phyloP scores from a whole-genome alignment of 257 asterid genomes.

The Solanum ossicruentum region DNA sequence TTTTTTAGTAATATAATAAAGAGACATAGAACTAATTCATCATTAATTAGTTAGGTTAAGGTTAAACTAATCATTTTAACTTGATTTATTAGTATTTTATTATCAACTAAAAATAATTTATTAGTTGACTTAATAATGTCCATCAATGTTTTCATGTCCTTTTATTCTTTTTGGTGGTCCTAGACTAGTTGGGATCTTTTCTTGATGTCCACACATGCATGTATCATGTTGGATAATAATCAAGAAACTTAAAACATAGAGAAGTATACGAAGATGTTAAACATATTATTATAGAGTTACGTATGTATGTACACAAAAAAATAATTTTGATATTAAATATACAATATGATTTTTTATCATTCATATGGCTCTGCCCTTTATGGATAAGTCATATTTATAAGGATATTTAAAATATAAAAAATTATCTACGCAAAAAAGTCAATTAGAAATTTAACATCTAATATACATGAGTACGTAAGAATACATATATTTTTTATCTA shows the following conservation, averaged over 20 bases:
- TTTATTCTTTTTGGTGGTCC: not conserved
- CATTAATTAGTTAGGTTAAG: not conserved
- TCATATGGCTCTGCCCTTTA: not conserved
- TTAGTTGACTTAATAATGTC: not conserved
- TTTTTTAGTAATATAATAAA: not conserved
- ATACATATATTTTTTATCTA: not conserved
- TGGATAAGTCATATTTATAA: not conserved
- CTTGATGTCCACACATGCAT: not conserved
- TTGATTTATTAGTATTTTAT: not conserved
- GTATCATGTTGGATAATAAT: not conserved
- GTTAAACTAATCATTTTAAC: not conserved
- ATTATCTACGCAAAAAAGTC: not conserved
- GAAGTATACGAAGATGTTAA: not conserved
- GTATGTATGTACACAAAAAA: not conserved
- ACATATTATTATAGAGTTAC: not conserved
- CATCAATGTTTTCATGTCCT: not conserved
- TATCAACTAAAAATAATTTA: not conserved
- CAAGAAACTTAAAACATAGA: not conserved
- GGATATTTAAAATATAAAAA: not conserved
- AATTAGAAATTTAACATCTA: not conserved
- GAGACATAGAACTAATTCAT: not conserved
- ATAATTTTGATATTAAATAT: not conserved
- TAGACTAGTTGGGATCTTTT: not conserved
- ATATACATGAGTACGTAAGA: not conserved
- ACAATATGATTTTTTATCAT: not conserved